A percentile compares a stretch with the other conserved stretches of the same genome.
Evolutionary conservation across 1,284 basidiomycete genomes (phyloP).

Genomic region (Malassezia restricta): DNA sequence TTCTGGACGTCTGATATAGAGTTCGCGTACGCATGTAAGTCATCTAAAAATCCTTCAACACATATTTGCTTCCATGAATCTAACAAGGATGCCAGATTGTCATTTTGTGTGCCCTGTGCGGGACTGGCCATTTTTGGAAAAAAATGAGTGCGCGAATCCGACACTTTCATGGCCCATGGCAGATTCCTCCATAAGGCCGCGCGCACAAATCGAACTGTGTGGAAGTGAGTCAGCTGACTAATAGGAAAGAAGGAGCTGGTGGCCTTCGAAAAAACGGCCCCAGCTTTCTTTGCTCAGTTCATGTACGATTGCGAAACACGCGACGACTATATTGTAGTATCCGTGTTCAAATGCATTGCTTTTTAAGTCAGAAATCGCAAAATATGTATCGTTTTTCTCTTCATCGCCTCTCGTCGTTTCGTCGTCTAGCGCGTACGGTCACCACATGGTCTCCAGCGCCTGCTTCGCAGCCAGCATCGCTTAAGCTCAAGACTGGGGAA

Average conservation of each 20-base stretch:
- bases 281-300: neutral
- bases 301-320: slow-evolving; percentile 20
- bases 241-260: neutral
- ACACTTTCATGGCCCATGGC: too few relatives aligned
- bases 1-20: slow-evolving; percentile 25
- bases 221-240: slow-evolving; percentile 14
- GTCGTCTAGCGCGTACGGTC: slow-evolving; percentile 17
- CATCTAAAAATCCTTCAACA: slow-evolving; percentile 20
- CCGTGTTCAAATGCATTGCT: slow-evolving; percentile 28
- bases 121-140: neutral
- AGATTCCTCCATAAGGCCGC: too few relatives aligned
- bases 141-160: too few relatives aligned
- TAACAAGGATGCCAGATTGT: slow-evolving; percentile 22
- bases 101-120: slow-evolving; percentile 10
- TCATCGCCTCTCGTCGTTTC: slow-evolving; percentile 7
- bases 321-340: slow-evolving; percentile 43
- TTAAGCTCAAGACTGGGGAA: slow-evolving; percentile 89
- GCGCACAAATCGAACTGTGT: neutral
- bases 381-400: slow-evolving; percentile 16
- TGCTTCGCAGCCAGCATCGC: slow-evolving; percentile 57
- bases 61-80: slow-evolving; percentile 27
- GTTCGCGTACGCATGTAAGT: slow-evolving; percentile 20
- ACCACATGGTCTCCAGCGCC: slow-evolving; percentile 37
- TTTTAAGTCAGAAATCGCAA: neutral
- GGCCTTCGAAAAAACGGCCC: neutral